Base-by-base conservation (phyloP, 495 filamentous ascomycete species). In the Neurospora sp. region DNA sequence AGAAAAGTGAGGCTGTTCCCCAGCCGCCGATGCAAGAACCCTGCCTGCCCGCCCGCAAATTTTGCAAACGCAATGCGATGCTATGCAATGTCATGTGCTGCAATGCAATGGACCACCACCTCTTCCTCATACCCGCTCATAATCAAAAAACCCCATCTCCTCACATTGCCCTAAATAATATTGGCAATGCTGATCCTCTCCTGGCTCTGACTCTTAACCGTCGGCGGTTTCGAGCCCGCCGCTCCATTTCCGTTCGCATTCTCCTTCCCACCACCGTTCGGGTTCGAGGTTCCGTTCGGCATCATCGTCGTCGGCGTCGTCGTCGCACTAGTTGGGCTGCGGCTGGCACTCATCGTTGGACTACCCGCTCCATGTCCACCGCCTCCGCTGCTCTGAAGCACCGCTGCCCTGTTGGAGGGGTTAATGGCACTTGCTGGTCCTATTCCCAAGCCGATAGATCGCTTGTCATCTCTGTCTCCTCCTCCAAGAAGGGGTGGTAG, bases 141-240 rank as follows among this genome's bases (percentile, higher is more conserved):
- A 16, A 22, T 31, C 27, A 61, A 12, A 61, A 12, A 14, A 61
- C 53, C 22, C 10, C 27, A 61, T 35, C 27, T 4, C 27, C 53
- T 17, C 10, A 16, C 53, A 3, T 65, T 37, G 27, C 65, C 12
- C 20, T 83, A 90, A 71, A 94, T 93, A 70, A 94, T 93, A 79
- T 91, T 93, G 44, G 91, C 91, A 76, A 94, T 94, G 73, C 90
- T 92, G 81, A 94, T 92, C 73, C 91, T 86, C 78, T 86, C 84
- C 74, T 85, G 83, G 41, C 77, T 83, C 71, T 80, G 81, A 31
- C 77, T 83, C 73, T 79, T 84, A 14, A 74, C 78, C 40, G 75
- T 16, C 40, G 8, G 75, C 35, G 77, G 73, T 22, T 76, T 78
- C 8, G 84, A 78, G 27, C 37, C 53, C 42, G 75, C 69, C 44